These are phyloP conservation scores for Toxicodendron radicans DNA, from an alignment of 345 rosid species.

Conservation along the genomic window DNA sequence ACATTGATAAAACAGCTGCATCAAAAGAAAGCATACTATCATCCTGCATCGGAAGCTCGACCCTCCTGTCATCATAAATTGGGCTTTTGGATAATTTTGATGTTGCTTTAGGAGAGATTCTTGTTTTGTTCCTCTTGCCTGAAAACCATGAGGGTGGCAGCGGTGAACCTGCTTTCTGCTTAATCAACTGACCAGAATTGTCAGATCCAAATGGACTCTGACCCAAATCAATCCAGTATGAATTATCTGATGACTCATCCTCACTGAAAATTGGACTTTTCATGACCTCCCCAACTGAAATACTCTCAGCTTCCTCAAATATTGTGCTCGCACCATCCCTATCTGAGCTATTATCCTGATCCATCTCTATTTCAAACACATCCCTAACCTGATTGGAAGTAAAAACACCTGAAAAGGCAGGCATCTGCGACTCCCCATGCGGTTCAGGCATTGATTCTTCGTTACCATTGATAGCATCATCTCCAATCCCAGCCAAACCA, in stretches of 20 bases:
- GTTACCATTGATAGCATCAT: constrained; percentile 29
- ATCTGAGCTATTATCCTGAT: constrained; percentile 67
- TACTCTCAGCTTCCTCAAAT: constrained; percentile 73
- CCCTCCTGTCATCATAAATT: constrained; percentile 33
- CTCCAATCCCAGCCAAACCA: constrained; percentile 46
- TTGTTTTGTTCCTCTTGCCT: constrained; percentile 41
- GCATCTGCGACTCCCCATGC: constrained; percentile 50
- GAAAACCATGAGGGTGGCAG: constrained; percentile 47
- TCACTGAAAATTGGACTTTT: constrained; percentile 72
- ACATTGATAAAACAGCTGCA: constrained; percentile 68
- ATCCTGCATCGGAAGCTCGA: constrained; percentile 24
- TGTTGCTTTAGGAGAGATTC: constrained; percentile 40
- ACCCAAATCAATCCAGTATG: constrained; percentile 72
- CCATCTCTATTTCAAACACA: constrained; percentile 76
- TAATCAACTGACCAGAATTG: constrained; percentile 37
- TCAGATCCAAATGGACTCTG: constrained; percentile 68
- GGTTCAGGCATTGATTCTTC: constrained; percentile 45
- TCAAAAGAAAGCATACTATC: constrained; percentile 66
- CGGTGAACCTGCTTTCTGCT: constrained; percentile 43
- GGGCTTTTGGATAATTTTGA: constrained; percentile 38
- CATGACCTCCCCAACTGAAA: constrained; percentile 80
- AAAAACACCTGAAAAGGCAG: constrained; percentile 79
- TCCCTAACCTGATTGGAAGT: constrained; percentile 73
- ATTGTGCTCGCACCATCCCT: constrained; percentile 81
- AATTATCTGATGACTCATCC: constrained; percentile 64